Base-by-base conservation (phyloP, 2,329 filamentous ascomycete genomes). In the Aureobasidium leucospermi region DNA sequence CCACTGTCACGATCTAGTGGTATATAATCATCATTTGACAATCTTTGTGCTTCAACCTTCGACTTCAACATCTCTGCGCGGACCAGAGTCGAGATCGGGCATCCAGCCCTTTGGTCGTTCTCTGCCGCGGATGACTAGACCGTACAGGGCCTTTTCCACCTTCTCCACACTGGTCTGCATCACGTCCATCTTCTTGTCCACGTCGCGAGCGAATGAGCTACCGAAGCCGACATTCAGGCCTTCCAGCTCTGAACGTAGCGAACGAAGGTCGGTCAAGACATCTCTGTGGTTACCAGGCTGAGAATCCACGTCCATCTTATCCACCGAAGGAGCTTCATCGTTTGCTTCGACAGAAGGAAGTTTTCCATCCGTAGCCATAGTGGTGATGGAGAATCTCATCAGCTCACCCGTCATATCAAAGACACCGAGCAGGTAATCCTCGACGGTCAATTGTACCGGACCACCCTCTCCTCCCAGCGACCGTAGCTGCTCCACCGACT, bases 401-500 rank as follows among this genome's bases (percentile, higher is more conserved):
- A 97, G 80, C 76, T 99, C 94, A 41, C 94, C 94, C 1, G 92
- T 92, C 66, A 97, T 82, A 72, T 99, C 94, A 69, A 96, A 96
- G 2, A 99, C 75, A 8, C 93, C 94, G 63, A 94, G 86, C 60
- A 96, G 76, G 70, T 96, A 97, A 73, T 99, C 94, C 59, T 93
- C 85, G 29, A 85, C 80, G 1, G 88, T 90, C 19, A 96, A 78
- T 0, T 78, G 67, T 2, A 96, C 80, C 1, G 78, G 79, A 0
- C 75, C 71, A 3, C 69, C 72, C 6, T 73, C 68, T 10, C 66
- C 65, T 52, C 73, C 71, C 62, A 79, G 65, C 4, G 67, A 61
- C 32, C 70, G 67, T 49, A 78, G 64, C 53, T 71, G 65, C 55
- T 69, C 63, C 48, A 69, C 67, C 63, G 88, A 80, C 59, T 89